These are phyloP conservation scores for Apiotrichum veenhuisii DNA, from an alignment of 1,284 basidiomycete genomes.

Conservation along the genomic window DNA sequence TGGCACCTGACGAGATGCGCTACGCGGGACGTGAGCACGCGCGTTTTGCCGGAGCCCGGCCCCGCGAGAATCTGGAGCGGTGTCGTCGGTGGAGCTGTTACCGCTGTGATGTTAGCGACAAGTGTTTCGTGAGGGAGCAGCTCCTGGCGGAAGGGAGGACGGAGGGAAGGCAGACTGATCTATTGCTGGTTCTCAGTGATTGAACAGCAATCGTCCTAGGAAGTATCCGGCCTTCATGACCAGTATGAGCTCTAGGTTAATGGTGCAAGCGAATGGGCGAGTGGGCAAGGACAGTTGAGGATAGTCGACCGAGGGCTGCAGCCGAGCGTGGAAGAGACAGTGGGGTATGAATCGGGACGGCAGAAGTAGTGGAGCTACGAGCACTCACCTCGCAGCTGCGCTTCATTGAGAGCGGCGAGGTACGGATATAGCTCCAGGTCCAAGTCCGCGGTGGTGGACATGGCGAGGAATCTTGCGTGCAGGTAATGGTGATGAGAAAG, in stretches of 20 bases:
- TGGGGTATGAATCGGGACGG: no score
- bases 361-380: no score
- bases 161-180: no score
- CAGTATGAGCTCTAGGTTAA: no score
- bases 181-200: no score
- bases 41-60: slow-evolving; percentile 68
- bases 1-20: slow-evolving; percentile 67
- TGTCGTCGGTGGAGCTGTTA: slow-evolving; percentile 59
- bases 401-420: slow-evolving; percentile 35
- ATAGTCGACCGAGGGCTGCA: no score
- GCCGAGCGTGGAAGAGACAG: no score
- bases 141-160: not conserved
- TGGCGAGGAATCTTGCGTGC: not conserved
- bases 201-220: no score
- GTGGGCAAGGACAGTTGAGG: no score
- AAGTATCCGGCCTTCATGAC: no score
- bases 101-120: slow-evolving; percentile 56
- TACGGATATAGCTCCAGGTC: slow-evolving; percentile 27
- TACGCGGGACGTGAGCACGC: slow-evolving; percentile 75
- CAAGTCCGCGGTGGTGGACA: not conserved
- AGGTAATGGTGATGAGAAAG: not conserved
- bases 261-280: no score
- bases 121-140: no score
- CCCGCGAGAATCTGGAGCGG: slow-evolving; percentile 80
- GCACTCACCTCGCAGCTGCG: slow-evolving; percentile 39